Conservation (phyloP, 2,329 filamentous ascomycete genomes). For the Plenodomus tracheiphilus region DNA sequence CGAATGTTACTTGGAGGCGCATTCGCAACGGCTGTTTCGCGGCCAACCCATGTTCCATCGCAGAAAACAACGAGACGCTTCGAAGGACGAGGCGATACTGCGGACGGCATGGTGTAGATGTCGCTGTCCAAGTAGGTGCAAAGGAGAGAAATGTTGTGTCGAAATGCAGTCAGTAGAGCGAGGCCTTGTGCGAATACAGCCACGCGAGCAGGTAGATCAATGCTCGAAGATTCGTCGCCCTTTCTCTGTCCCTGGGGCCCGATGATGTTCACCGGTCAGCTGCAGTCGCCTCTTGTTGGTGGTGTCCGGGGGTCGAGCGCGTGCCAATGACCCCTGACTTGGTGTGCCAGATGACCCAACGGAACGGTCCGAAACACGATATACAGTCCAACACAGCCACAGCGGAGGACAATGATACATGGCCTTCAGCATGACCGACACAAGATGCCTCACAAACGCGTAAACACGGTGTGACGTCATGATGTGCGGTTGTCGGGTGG, state of each 20-base stretch:
- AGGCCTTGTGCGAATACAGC: neutral
- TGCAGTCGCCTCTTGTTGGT: slow-evolving; percentile 14
- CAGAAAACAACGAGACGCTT: slow-evolving; percentile 39
- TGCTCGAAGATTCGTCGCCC: neutral
- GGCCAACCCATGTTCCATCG: slow-evolving; percentile 43
- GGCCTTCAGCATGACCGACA: neutral
- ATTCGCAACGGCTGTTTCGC: slow-evolving; percentile 32
- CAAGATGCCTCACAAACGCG: neutral
- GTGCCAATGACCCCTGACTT: slow-evolving; percentile 9
- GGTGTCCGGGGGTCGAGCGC: slow-evolving; percentile 13
- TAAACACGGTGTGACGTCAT: neutral
- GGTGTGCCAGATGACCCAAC: slow-evolving; percentile 9
- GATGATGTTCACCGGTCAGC: slow-evolving; percentile 14
- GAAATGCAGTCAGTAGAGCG: neutral
- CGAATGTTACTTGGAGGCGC: slow-evolving; percentile 39
- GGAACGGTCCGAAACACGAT: neutral
- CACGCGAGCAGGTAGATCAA: neutral
- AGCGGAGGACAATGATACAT: too few species aligned
- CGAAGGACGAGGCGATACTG: slow-evolving; percentile 8
- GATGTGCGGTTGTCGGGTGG: neutral
- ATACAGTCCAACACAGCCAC: neutral
- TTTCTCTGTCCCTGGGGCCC: slow-evolving; percentile 1
- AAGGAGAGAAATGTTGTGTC: neutral
- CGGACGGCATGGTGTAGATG: slow-evolving; percentile 12
- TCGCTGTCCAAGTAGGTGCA: neutral